Conservation (phyloP, 1,139 yeast species). For the Nematodospora anomalae region DNA sequence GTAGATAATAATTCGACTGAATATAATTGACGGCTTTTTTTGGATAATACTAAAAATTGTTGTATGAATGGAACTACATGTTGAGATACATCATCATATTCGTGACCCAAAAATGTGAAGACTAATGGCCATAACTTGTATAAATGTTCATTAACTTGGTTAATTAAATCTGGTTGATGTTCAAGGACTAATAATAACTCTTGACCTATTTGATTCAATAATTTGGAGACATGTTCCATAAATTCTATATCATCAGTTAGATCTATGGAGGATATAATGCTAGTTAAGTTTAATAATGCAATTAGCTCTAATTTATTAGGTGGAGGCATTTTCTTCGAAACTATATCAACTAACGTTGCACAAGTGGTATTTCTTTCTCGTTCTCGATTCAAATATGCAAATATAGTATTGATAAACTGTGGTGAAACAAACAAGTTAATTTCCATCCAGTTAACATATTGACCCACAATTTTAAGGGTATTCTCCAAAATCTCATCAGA, state of each 20-base stretch:
- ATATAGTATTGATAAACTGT: slow-evolving; percentile 61
- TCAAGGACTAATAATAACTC: slow-evolving; percentile 73
- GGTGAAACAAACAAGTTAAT: slow-evolving; percentile 73
- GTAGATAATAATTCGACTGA: slow-evolving; percentile 56
- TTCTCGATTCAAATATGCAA: slow-evolving; percentile 55
- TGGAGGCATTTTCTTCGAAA: slow-evolving; percentile 90
- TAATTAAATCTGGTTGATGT: slow-evolving; percentile 47
- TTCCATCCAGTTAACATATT: slow-evolving; percentile 94
- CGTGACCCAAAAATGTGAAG: slow-evolving; percentile 70
- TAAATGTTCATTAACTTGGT: slow-evolving; percentile 31
- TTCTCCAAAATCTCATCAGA: slow-evolving; percentile 54
- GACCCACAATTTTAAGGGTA: slow-evolving; percentile 71
- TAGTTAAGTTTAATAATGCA: slow-evolving; percentile 63
- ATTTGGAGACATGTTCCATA: slow-evolving; percentile 72
- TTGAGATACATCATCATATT: slow-evolving; percentile 83
- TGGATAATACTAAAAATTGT: slow-evolving; percentile 67
- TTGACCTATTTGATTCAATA: slow-evolving; percentile 71
- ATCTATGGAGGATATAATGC: slow-evolving; percentile 44
- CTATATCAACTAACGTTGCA: slow-evolving; percentile 73
- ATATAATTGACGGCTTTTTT: slow-evolving; percentile 48
- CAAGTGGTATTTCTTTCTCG: slow-evolving; percentile 60
- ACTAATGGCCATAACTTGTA: slow-evolving; percentile 66
- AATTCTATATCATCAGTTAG: slow-evolving; percentile 56
- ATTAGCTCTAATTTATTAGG: slow-evolving; percentile 79
- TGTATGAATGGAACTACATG: slow-evolving; percentile 82